phyloP scores from a whole-genome alignment of 106 monocot genomes.

The Alisma plantagoaquatica region DNA sequence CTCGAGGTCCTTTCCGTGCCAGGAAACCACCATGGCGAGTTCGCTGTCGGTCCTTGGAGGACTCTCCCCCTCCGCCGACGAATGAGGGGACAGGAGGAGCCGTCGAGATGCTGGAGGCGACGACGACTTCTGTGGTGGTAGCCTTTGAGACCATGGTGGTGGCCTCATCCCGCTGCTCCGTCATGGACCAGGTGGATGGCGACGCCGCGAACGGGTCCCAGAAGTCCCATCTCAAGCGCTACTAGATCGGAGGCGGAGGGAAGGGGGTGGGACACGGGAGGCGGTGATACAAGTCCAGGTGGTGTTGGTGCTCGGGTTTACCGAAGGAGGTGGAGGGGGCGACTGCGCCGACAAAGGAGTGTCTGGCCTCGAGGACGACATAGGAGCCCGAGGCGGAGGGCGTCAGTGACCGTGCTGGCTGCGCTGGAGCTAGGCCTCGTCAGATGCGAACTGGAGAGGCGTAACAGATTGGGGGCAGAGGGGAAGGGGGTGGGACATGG shows the following conservation, averaged over 20 bases:
- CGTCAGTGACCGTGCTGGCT: slow-evolving; percentile 5
- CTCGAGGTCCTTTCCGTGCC: slow-evolving; percentile 49
- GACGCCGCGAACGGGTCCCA: slow-evolving; percentile 85
- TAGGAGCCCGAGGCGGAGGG: slow-evolving; percentile 15
- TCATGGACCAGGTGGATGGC: slow-evolving; percentile 32
- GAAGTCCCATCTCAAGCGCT: slow-evolving; percentile 70
- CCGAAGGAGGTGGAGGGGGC: slow-evolving; percentile 21
- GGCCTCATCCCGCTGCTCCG: slow-evolving; percentile 55
- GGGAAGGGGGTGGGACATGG: slow-evolving; percentile 36
- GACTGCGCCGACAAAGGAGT: slow-evolving; percentile 12
- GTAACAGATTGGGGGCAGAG: slow-evolving; percentile 60
- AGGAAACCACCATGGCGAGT: slow-evolving; percentile 53
- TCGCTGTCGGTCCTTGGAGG: too few species aligned
- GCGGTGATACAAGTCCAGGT: slow-evolving; percentile 46
- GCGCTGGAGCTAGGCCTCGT: too few species aligned
- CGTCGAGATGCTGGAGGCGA: too few species aligned
- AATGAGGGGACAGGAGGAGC: slow-evolving; percentile 31
- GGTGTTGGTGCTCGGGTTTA: slow-evolving; percentile 29
- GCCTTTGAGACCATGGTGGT: slow-evolving; percentile 19
- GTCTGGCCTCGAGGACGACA: slow-evolving; percentile 15
- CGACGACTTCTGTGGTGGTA: slow-evolving; percentile 10
- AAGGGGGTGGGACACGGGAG: slow-evolving; percentile 43
- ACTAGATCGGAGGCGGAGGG: slow-evolving; percentile 37
- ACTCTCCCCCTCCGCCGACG: too few species aligned
- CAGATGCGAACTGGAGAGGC: slow-evolving; percentile 80